Conservation (phyloP, 345 rosid genomes). For the Euphorbia tirucalli region DNA sequence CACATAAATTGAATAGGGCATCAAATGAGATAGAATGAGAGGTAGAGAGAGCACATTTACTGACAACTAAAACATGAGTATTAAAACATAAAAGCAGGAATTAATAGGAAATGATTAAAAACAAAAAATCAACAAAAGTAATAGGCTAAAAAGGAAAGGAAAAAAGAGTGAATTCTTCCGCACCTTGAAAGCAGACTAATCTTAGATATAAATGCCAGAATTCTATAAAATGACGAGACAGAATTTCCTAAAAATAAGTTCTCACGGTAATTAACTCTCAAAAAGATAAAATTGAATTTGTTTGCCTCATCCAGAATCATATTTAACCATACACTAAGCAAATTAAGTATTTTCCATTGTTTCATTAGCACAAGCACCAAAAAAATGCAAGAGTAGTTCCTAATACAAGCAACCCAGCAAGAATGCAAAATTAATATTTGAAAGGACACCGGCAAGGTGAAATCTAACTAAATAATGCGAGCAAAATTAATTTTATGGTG, state of each 20-base stretch:
- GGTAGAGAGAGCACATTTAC: not conserved
- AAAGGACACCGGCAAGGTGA: not conserved
- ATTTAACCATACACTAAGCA: not conserved
- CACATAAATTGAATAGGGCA: constrained; percentile 7
- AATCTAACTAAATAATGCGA: not conserved
- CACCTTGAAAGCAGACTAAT: constrained; percentile 1
- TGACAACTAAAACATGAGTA: not conserved
- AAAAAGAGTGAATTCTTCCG: not conserved
- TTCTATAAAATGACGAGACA: not conserved
- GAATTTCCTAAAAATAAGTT: not conserved
- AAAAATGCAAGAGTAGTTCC: not conserved
- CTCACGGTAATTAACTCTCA: not conserved
- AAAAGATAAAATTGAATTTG: not conserved
- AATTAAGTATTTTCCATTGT: not conserved
- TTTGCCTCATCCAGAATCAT: not conserved
- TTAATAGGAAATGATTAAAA: not conserved
- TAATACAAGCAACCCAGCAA: not conserved
- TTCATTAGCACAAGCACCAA: not conserved
- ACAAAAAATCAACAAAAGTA: not conserved
- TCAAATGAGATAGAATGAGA: not conserved
- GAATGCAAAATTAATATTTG: not conserved
- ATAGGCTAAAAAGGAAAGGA: not conserved
- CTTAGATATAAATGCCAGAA: not conserved
- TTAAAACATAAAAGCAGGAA: not conserved
- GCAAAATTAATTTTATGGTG: not conserved